A percentile compares a stretch with the other conserved stretches of the same genome.
Conservation (phyloP, 2,329 filamentous ascomycete genomes). For the Cyclaneusma minus region DNA sequence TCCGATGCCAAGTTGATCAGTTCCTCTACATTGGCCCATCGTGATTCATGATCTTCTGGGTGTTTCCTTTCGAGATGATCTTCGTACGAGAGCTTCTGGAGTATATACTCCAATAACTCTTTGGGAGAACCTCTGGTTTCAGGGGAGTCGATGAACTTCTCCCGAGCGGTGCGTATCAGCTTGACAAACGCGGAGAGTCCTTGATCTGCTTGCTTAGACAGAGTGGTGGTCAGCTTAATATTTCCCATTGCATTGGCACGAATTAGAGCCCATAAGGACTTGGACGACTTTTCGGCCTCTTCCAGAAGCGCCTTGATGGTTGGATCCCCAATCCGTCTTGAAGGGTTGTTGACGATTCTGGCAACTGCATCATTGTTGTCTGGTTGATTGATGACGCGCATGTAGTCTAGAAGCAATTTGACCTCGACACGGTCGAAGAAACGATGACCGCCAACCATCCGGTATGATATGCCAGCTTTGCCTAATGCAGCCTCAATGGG, state of each 20-base stretch:
- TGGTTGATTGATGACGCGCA: conserved; percentile 71
- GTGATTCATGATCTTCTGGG: conserved; percentile 56
- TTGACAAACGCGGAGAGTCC: conserved; percentile 42
- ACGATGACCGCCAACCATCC: conserved; percentile 78
- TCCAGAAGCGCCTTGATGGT: conserved; percentile 61
- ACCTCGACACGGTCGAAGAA: conserved; percentile 91
- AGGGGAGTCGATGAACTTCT: conserved; percentile 27
- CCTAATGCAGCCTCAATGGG: conserved; percentile 75
- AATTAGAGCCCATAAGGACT: conserved; percentile 65
- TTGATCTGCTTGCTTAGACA: conserved; percentile 37
- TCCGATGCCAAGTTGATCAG: conserved; percentile 69
- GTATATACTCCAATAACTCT: conserved; percentile 33
- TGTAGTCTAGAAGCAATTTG: conserved; percentile 74
- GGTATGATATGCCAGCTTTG: conserved; percentile 70
- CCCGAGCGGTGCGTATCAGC: conserved; percentile 38
- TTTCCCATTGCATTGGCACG: conserved; percentile 39
- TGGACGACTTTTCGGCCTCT: conserved; percentile 55
- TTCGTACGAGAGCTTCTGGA: conserved; percentile 55
- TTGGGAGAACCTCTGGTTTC: conserved; percentile 9
- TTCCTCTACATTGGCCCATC: conserved; percentile 84
- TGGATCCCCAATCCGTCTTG: conserved; percentile 63
- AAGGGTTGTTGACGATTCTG: conserved; percentile 71
- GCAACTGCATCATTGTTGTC: conserved; percentile 76
- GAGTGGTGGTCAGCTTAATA: conserved; percentile 31
- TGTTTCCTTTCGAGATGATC: conserved; percentile 59